Conservation (phyloP, 495 filamentous ascomycete species). For the Tuber aestivum region DNA sequence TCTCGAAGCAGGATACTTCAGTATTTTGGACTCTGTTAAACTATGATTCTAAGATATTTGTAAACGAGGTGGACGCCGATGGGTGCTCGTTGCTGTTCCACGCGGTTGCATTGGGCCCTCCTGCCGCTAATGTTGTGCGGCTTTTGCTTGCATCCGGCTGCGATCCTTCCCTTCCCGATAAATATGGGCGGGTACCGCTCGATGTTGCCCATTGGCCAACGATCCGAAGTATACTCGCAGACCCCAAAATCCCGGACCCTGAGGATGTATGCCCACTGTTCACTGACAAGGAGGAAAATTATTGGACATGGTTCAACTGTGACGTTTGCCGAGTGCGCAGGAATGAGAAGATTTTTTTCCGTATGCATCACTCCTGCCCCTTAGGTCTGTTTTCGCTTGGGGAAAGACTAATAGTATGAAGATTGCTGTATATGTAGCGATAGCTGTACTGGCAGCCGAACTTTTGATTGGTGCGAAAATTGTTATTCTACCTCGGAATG, state of each 20-base stretch:
- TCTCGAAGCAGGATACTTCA: background rate
- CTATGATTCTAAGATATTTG: background rate
- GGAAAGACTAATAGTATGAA: background rate
- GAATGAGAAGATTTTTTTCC: slow-evolving; percentile 4
- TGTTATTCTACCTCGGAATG: slow-evolving; percentile 2
- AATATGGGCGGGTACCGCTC: background rate
- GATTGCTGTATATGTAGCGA: background rate
- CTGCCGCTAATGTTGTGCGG: background rate
- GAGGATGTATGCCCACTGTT: background rate
- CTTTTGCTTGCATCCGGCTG: slow-evolving; percentile 1
- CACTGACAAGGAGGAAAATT: background rate
- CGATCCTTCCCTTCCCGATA: background rate
- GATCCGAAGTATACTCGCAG: background rate
- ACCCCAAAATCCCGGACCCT: background rate
- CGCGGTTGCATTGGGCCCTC: background rate
- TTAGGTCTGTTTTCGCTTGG: background rate
- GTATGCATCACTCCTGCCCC: background rate
- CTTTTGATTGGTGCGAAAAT: slow-evolving; percentile 1
- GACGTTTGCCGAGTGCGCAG: background rate
- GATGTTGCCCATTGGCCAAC: background rate
- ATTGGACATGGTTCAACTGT: slow-evolving; percentile 3
- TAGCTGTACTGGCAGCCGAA: background rate
- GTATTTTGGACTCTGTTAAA: background rate
- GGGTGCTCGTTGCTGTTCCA: background rate
- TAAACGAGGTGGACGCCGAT: background rate